These are phyloP conservation scores for Magnolia officinalis DNA, from an alignment of 164 flowering plant genomes.

Conservation along the genomic window DNA sequence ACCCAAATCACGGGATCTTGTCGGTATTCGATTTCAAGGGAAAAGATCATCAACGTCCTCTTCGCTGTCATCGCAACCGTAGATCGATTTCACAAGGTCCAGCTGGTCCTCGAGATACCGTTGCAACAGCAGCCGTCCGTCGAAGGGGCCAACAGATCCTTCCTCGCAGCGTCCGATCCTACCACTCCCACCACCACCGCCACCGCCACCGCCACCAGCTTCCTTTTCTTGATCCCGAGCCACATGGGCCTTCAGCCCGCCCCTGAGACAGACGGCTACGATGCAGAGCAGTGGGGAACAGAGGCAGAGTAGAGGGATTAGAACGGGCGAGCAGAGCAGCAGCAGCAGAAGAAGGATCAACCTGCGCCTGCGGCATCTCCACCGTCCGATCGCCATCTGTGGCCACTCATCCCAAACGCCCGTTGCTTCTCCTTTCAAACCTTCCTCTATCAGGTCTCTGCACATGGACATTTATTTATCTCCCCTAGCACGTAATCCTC, in stretches of 20 bases:
- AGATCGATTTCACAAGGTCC: neutral
- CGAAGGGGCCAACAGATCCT: neutral
- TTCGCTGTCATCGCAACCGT: neutral
- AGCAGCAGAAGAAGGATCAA: neutral
- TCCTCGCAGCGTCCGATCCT: neutral
- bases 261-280: neutral
- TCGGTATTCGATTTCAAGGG: neutral
- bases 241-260: neutral
- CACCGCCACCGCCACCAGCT: neutral
- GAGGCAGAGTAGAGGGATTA: conserved; percentile 2
- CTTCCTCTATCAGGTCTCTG: neutral
- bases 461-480: too few species aligned
- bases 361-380: neutral
- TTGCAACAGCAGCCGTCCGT: conserved; percentile 1
- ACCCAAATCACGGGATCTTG: too few species aligned
- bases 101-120: conserved; percentile 6
- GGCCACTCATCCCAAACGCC: neutral
- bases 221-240: neutral
- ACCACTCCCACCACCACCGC: too few species aligned
- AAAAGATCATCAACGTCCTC: neutral
- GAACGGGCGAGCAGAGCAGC: neutral
- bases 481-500: too few species aligned
- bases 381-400: neutral
- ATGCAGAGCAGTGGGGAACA: conserved; percentile 3
- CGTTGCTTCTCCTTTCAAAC: neutral